Conservation (phyloP, 192 early-diverging fungal species). For the Phlyctochytrium arcticum region DNA sequence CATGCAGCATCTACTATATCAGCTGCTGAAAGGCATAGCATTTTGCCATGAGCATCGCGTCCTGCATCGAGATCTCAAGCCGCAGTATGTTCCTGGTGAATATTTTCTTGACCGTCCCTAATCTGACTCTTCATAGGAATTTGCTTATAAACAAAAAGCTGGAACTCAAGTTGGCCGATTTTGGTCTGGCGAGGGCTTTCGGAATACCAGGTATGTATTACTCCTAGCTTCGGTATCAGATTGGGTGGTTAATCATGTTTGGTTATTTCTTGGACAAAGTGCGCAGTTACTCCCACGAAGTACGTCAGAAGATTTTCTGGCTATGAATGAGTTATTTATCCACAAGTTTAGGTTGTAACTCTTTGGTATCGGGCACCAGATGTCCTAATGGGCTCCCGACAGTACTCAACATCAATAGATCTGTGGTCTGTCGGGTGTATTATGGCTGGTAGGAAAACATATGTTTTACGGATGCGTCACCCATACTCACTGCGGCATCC, state of each 20-base stretch:
- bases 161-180: slow-evolving; percentile 70
- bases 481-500: not conserved
- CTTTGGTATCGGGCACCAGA: slow-evolving; percentile 98
- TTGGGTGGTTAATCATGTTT: not conserved
- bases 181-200: slow-evolving; percentile 94
- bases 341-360: slow-evolving; percentile 78
- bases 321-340: not conserved
- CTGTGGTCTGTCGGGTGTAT: slow-evolving; percentile 99
- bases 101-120: slow-evolving; percentile 58
- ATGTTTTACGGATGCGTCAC: not conserved
- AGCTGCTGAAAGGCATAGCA: slow-evolving; percentile 89
- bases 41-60: slow-evolving; percentile 96
- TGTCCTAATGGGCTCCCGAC: slow-evolving; percentile 89
- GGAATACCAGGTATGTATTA: slow-evolving; percentile 80
- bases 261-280: too few species aligned
- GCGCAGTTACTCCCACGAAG: slow-evolving; percentile 76
- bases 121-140: slow-evolving; percentile 68
- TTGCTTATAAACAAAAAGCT: slow-evolving; percentile 88
- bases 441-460: slow-evolving; percentile 57
- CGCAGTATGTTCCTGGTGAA: slow-evolving; percentile 58
- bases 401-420: slow-evolving; percentile 93
- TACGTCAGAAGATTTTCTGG: not conserved
- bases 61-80: slow-evolving; percentile 77
- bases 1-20: slow-evolving; percentile 88
- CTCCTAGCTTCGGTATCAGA: too few species aligned